Percentiles rank a stretch among this genome's conserved stretches.
These are phyloP conservation scores for Taphrina sp. DNA, from an alignment of 1,139 yeast genomes.

Conservation along the genomic window DNA sequence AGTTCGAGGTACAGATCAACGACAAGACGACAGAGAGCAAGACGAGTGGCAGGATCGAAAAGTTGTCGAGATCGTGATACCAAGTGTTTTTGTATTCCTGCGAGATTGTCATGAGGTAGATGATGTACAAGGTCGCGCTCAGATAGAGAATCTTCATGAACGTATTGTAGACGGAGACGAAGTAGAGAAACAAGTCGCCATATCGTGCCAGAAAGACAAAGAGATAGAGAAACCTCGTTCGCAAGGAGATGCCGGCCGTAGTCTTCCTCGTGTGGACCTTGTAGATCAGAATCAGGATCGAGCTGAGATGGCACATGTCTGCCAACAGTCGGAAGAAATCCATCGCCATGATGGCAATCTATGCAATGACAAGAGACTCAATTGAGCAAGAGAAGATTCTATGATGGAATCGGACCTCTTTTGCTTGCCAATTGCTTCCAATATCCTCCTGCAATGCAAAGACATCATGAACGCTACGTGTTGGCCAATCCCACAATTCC, in stretches of 20 bases:
- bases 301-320: slow-evolving; percentile 22
- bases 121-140: slow-evolving; percentile 68
- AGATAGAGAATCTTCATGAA: slow-evolving; percentile 79
- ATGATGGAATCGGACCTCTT: too few species aligned
- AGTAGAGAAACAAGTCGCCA: slow-evolving; percentile 51
- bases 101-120: slow-evolving; percentile 60
- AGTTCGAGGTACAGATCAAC: slow-evolving; percentile 65
- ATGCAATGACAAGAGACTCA: too few species aligned
- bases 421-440: too few species aligned
- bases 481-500: too few species aligned
- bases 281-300: slow-evolving; percentile 28
- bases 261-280: slow-evolving; percentile 26
- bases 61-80: slow-evolving; percentile 66
- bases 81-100: slow-evolving; percentile 24
- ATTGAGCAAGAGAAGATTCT: too few species aligned
- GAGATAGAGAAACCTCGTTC: slow-evolving; percentile 79
- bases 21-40: slow-evolving; percentile 62
- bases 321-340: slow-evolving; percentile 14
- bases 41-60: slow-evolving; percentile 69
- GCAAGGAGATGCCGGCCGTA: slow-evolving; percentile 73
- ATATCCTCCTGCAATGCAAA: too few species aligned
- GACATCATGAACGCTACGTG: too few species aligned
- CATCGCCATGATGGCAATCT: too few species aligned
- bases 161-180: slow-evolving; percentile 68
- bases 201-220: slow-evolving; percentile 79